Base-by-base conservation (phyloP, 1,139 yeast species). In the Kodamaea sp. region DNA sequence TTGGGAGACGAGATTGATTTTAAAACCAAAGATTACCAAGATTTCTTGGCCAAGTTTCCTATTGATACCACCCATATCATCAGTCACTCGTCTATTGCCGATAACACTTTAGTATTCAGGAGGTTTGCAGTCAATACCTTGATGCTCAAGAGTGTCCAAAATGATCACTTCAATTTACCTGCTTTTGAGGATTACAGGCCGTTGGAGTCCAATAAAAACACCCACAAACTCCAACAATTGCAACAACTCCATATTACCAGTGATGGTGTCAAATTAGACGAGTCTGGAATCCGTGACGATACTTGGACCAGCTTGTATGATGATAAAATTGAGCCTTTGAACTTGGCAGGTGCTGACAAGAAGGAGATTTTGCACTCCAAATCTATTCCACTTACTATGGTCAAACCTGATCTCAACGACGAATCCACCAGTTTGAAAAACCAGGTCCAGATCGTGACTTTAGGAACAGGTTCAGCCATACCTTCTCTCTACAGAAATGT, bases 401-500 rank as follows among this genome's bases (percentile, higher is more conserved):
- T 31, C 3, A 40, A 34, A 2, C 8, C 6, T 18, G 21, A 18
- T 18, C 6, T 9, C 9, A 9, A 18, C 6, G 9, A 9, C 21
- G 9, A 18, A 18, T 9, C 6, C 9, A n/a, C 28, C 22, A 28
- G 51, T 1, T 48, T 76, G 36, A 68, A 64, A 39, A 78, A 72
- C 31, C 76, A 80, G 42, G 81, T 87, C 0, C 92, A 88, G 48
- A 64, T 84, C 1, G 65, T 86, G 11, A 84, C 96, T 0, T 61
- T 92, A 6, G 99, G 99, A 7, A 92, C 98, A 0, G 98, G 98
- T 0, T 84, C 95, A 18, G 95, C 98, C 0, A 62, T 88, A 28
- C 99, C 99, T 0, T 80, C 95, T 0, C 76, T 80, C 38, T 77
- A 80, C 48, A 72, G 98, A 46, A 94, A 94, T 53, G 97, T 92